Evolutionary conservation across 2,329 filamentous ascomycete genomes (phyloP).

Genomic region (Phoma sp.): DNA sequence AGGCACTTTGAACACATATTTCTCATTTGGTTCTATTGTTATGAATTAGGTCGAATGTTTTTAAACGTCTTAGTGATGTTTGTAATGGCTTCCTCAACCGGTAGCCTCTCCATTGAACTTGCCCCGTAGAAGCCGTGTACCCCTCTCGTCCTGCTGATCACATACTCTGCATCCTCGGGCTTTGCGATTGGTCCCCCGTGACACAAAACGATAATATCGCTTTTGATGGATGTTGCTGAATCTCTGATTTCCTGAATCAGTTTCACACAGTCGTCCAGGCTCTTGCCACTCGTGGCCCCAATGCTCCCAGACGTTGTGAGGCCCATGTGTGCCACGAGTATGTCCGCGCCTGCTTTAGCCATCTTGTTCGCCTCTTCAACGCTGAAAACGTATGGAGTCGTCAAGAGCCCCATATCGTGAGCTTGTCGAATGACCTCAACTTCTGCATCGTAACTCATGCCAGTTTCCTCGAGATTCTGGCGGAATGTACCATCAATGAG

Average conservation of each 20-base stretch:
- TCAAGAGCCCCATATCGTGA: constrained; percentile 65
- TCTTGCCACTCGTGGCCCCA: constrained; percentile 66
- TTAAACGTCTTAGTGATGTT: constrained; percentile 64
- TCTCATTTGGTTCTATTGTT: background rate
- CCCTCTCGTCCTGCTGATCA: constrained; percentile 65
- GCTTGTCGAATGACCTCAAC: constrained; percentile 71
- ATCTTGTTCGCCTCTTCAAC: constrained; percentile 66
- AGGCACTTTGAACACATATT: too few relatives aligned
- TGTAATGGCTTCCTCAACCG: constrained; percentile 70
- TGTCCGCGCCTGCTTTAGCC: constrained; percentile 68
- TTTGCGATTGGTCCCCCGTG: constrained; percentile 72
- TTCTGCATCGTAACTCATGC: constrained; percentile 71
- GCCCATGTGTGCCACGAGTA: constrained; percentile 72
- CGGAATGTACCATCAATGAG: constrained; percentile 73
- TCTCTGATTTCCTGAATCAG: constrained; percentile 69
- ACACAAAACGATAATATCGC: constrained; percentile 70
- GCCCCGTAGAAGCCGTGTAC: constrained; percentile 77
- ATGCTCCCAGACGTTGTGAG: constrained; percentile 69
- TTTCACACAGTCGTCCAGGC: constrained; percentile 67
- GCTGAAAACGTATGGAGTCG: constrained; percentile 73
- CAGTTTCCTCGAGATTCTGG: constrained; percentile 72
- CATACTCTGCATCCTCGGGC: constrained; percentile 67
- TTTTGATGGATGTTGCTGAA: constrained; percentile 61
- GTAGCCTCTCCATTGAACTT: constrained; percentile 71
- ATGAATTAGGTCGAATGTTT: constrained; percentile 22